Base-by-base conservation (phyloP, 176 grass and related monocot genomes). In the Miscanthus lutarioriparius region DNA sequence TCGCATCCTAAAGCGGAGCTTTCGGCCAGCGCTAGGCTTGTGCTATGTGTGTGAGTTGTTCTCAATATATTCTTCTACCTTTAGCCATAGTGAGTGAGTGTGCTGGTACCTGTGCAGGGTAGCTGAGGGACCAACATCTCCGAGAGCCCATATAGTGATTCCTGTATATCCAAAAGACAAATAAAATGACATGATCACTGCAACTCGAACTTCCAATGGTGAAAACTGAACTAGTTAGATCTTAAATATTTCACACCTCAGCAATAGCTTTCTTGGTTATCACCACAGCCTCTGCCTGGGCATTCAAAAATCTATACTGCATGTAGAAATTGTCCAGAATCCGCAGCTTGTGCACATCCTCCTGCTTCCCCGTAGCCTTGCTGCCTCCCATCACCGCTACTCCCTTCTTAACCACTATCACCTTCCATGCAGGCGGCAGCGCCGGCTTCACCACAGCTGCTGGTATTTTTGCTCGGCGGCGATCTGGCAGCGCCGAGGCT, bases 271-370 rank as follows among this genome's bases (percentile, higher is more conserved):
- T 88, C 74, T 67, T 67, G 72, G 88, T 69, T 14, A 80, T 77
- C 56, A 20, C 71, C 8, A 83, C 56, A 1, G 40, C 82, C 56
- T 80, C 78, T 10, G 86, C 80, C 23, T 74, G 84, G n/a, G 89
- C 86, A 61, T 94, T 94, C 67, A 85, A 62, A 62, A 94, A 91
- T 26, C 83, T 87, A 80, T 88, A 91, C 45, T 89, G 86, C 41
- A 89, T 19, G 39, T 69, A 65, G 39, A 61, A 10, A 65, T 91
- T 94, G 23, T 89, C 49, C 28, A 91, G 64, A 51, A 94, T 32
- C 49, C 87, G 74, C 33, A 94, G 65, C 77, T 49, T 38, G 61
- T 94, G 89, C 47, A 79, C 74, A 32, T 89, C 89, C 80, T 91
- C 89, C 64, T 91, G 84, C 33, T 64, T 40, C 23, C 14, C 71